A percentile compares a stretch with the other conserved stretches of the same genome.
Conservation (phyloP, 805 yeast species). For the Candida adriatica region DNA sequence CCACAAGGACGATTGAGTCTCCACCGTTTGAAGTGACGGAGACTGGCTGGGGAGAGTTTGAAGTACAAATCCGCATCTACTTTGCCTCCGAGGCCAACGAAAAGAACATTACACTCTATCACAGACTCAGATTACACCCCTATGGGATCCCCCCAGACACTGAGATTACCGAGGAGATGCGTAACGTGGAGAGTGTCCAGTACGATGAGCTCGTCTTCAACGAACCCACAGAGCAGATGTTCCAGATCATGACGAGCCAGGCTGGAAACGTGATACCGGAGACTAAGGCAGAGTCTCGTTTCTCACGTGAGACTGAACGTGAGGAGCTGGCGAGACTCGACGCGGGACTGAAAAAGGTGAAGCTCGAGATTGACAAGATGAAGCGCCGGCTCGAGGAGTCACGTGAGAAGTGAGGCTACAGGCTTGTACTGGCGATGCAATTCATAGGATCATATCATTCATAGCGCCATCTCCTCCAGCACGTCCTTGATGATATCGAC, state of each 20-base stretch:
- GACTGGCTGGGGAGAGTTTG: conserved; percentile 99
- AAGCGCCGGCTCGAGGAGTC: conserved; percentile 30
- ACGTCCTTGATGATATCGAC: conserved; percentile 15
- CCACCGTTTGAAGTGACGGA: conserved; percentile 96
- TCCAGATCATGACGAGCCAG: conserved; percentile 63
- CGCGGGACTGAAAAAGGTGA: conserved; percentile 36
- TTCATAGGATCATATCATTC: conserved; percentile 2
- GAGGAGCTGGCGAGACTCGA: conserved; percentile 58
- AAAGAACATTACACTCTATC: conserved; percentile 79
- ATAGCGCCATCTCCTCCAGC: conserved; percentile 12
- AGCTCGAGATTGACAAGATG: conserved; percentile 36
- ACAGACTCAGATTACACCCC: conserved; percentile 88
- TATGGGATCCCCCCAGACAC: conserved; percentile 39
- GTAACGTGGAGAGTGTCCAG: conserved; percentile 49
- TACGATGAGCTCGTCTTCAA: conserved; percentile 92
- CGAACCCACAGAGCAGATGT: conserved; percentile 90
- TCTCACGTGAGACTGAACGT: conserved; percentile 48
- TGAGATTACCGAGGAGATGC: conserved; percentile 24
- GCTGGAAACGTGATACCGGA: conserved; percentile 51
- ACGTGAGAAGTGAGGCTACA: conserved; percentile 15
- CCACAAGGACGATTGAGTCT: conserved; percentile 76
- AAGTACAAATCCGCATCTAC: conserved; percentile 78
- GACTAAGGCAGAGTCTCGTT: conserved; percentile 32
- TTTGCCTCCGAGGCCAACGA: conserved; percentile 85
- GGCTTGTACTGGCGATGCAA: background rate